phyloP scores from a whole-genome alignment of 176 grass and related monocot species.

The Hordeum marinum region DNA sequence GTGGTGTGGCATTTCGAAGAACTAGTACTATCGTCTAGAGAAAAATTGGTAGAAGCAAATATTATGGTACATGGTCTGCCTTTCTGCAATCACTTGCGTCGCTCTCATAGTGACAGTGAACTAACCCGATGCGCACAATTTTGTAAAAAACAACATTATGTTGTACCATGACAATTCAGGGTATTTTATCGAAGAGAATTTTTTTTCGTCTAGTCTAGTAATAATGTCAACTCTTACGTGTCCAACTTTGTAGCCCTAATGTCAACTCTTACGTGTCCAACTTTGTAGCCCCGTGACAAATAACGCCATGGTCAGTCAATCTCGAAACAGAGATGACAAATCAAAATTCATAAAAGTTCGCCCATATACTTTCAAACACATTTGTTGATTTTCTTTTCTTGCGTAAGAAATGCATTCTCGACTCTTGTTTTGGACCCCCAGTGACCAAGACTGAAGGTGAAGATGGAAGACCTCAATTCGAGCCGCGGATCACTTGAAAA shows the following conservation, averaged over 20 bases:
- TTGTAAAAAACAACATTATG: too few relatives aligned
- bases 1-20: neutral
- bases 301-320: neutral
- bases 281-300: neutral
- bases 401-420: neutral
- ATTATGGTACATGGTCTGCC: neutral
- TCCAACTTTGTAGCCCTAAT: neutral
- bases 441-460: neutral
- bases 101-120: neutral
- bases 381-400: neutral
- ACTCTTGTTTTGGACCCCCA: neutral
- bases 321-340: neutral
- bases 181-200: neutral
- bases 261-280: neutral
- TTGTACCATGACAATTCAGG: neutral
- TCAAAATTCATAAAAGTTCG: neutral
- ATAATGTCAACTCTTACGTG: neutral
- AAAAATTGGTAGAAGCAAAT: neutral
- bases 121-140: neutral
- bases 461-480: neutral
- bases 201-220: too few relatives aligned
- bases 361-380: neutral
- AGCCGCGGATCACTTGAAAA: neutral
- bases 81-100: neutral
- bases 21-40: neutral